Evolutionary conservation across 441 rosid genomes (phyloP), one percentile per base, ranked within the genome.

Genomic region (Croton laevigatus): DNA sequence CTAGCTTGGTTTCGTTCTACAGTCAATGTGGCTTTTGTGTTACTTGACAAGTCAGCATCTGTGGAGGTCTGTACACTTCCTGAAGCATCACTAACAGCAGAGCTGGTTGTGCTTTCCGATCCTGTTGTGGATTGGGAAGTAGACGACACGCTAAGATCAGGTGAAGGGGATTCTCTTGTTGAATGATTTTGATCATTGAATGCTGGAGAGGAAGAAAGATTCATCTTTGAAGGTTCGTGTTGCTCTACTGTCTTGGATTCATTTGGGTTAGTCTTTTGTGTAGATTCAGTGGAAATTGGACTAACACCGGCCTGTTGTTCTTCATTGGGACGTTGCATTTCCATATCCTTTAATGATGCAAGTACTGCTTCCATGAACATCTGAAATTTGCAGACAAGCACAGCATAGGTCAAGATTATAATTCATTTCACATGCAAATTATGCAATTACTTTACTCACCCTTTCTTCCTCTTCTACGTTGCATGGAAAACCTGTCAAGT

Each of bases 291-390:
- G 59, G 86, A 74, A 55, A 75, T 79, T 17, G 65, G 71, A 62
- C 75, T 68, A 49, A 59, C 71, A 73, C 69, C 79, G 23, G 80
- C 63, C 16, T 46, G 49, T 55, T 82, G 88, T 73, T 76, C 83
- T 42, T 79, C 48, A 16, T 71, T 62, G 17, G 83, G 79, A 13
- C 65, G 74, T 71, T n/a, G 82, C 75, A 75, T 65, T 81, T 89
- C 88, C 78, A 88, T 8, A 79, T 92, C 99, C 76, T 87, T 91
- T 14, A 92, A 66, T 8, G 97, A 88, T 76, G 83, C 87, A 62
- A 88, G 81, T 69, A 89, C 83, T 0, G 98, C 99, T 84, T 88
- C 93, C 97, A 92, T 85, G 62, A 93, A 79, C 98, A 95, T 92
- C 99, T 92, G 89, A 75, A 71, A 60, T 32, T 69, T 27, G 60